Evolutionary conservation across 139 green algal genomes (phyloP), one percentile per base, ranked within the genome.

Genomic region (Zygnema circumcarinatum): DNA sequence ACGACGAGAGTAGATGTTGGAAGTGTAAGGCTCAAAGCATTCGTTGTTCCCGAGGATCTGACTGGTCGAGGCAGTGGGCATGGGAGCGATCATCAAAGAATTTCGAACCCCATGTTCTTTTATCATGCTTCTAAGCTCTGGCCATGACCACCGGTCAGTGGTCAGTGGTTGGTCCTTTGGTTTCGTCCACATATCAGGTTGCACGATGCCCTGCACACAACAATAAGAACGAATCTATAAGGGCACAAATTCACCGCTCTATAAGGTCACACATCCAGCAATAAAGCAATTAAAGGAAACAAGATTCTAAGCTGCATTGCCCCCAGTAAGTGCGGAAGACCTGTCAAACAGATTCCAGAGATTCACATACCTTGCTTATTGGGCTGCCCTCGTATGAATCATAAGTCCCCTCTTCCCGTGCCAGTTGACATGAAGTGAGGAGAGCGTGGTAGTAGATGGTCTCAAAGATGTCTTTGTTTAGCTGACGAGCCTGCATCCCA

Each of bases 1-100:
- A 38, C 97, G 93, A 54, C 97, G 94, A 53, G 97, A 95, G 91
- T 99, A 99, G 91, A 99, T 99, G 95, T 99, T 99, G 88, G 93
- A 96, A 16, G 96, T 99, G 93, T 98, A 98, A 40, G 96, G 96
- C 94, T 99, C 96, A 83, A 99, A 98, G 94, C 96, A 99, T 93
- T 99, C 96, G 91, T 99, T 99, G 95, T 99, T 99, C 81, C 94
- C 95, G 41, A 97, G 92, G 72, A 96, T 95, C 92, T 96, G 96
- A 33, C 92, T 96, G 38, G 97, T 99, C 54, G 92, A 96, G 52
- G 97, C 97, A 2, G 97, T 99, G 69, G 97, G 97, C 97, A 99
- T 99, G 82, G 97, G 97, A 22, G 97, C 97, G 33, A 99, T 84
- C 79, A 99, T 94, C 88, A 99, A 94, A 35, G 95, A 98, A 94